Base-by-base conservation (phyloP, 441 rosid genomes). In the Erodium chrysanthum region DNA sequence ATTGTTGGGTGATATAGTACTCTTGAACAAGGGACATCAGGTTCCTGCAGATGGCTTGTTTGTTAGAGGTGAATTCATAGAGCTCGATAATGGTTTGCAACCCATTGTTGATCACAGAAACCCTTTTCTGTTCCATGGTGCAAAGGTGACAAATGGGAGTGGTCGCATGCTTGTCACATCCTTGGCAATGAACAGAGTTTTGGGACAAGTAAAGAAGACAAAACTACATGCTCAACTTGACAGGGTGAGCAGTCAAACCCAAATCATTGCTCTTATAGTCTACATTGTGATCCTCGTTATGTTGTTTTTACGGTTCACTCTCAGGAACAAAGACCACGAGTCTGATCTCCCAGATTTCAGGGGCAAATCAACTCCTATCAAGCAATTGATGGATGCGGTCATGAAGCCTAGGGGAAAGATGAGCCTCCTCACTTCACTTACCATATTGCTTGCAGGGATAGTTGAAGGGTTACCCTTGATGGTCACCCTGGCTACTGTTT, bases 41-140 rank as follows among this genome's bases (percentile, higher is more conserved):
- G 69, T 65, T 7, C 74, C 74, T 15, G 69, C 68, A 0, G 73
- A 70, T 9, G 73, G 73, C 50, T 54, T 70, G 58, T 58, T 70
- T 56, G 23, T 65, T 23, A 17, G n/a, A 12, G 42, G 31, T 37
- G 59, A 0, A 23, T n/a, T 0, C 69, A 54, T 71, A 54, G 29
- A 54, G 21, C 27, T 71, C 58, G 40, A 18, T 56, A 68, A 22
- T 60, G 10, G 56, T 15, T 14, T 17, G 22, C 7, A 31, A 2
- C 37, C 42, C 44, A 10, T 29, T 25, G 23, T 56, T 27, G 17
- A 71, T 56, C 20, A 65, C 17, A 23, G 40, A 0, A 71, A 71
- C 27, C 74, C 74, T 0, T 71, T 71, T 25, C 25, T 71, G 42
- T 56, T 15, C 27, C n/a, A 27, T 59, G 66, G 74, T 58, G 23